Percentiles rank a stretch among this genome's conserved stretches.
Evolutionary conservation across 23 red algal species (phyloP).

Genomic region (Gracilaria gracilis): DNA sequence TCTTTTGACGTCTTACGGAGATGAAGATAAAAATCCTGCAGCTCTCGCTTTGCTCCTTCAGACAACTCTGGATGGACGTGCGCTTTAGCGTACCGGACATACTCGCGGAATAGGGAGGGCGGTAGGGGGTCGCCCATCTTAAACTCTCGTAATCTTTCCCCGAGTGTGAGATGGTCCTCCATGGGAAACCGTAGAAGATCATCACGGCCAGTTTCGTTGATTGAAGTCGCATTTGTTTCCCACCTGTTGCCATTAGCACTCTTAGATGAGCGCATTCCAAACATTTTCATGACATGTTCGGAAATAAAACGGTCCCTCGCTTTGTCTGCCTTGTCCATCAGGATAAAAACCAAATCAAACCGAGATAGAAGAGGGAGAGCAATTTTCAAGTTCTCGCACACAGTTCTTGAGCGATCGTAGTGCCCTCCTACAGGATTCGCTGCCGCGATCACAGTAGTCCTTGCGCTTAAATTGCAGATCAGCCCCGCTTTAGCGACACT

Average conservation of each 20-base stretch:
- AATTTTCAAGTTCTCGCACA: slow-evolving; percentile 97
- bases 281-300: slow-evolving; percentile 88
- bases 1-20: slow-evolving; percentile 74
- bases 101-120: slow-evolving; percentile 67
- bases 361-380: slow-evolving; percentile 91
- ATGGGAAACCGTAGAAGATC: background rate
- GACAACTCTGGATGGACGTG: slow-evolving; percentile 80
- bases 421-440: slow-evolving; percentile 97
- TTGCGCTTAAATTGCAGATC: slow-evolving; percentile 86
- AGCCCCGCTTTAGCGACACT: slow-evolving; percentile 97
- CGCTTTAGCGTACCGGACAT: slow-evolving; percentile 75
- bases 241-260: background rate
- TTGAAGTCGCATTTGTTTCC: background rate
- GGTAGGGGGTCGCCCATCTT: slow-evolving; percentile 58
- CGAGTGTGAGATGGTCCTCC: slow-evolving; percentile 39
- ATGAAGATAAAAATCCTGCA: slow-evolving; percentile 82
- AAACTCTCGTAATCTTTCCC: slow-evolving; percentile 51
- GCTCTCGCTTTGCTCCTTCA: slow-evolving; percentile 78
- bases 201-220: background rate
- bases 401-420: slow-evolving; percentile 89
- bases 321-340: slow-evolving; percentile 91
- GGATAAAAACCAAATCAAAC: slow-evolving; percentile 95
- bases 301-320: slow-evolving; percentile 87
- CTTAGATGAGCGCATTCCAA: slow-evolving; percentile 74
- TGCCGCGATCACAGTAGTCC: slow-evolving; percentile 95